phyloP scores from a whole-genome alignment of 202 grass and related monocot species.

The Bolboschoenoplectus hybrid region DNA sequence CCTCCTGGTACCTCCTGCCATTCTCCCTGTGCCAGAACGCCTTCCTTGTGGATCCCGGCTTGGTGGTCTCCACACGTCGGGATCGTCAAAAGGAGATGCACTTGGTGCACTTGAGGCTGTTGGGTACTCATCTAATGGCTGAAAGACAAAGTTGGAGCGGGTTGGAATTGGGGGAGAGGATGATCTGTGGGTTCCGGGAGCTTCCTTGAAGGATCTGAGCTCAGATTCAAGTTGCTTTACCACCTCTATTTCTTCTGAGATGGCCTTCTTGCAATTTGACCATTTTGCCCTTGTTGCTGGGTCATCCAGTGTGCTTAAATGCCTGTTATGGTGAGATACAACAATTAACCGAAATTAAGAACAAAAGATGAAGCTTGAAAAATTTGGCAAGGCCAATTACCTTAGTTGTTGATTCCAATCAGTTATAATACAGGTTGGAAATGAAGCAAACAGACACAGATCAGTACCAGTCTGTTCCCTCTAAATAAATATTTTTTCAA shows the following conservation, averaged over 20 bases:
- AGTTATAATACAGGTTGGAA: not conserved
- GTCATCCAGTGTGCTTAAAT: slow-evolving; percentile 93
- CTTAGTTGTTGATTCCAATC: not conserved
- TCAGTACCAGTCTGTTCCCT: not conserved
- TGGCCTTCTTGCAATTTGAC: slow-evolving; percentile 95
- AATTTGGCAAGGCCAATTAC: not conserved
- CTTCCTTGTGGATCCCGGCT: slow-evolving; percentile 64
- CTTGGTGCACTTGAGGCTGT: slow-evolving; percentile 48
- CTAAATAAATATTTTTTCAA: not conserved
- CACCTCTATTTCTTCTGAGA: slow-evolving; percentile 84
- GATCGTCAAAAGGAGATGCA: slow-evolving; percentile 78
- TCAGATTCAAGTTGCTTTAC: slow-evolving; percentile 93
- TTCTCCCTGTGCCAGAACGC: slow-evolving; percentile 48
- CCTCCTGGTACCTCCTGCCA: slow-evolving; percentile 40
- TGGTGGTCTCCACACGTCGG: slow-evolving; percentile 96
- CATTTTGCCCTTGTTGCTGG: slow-evolving; percentile 71
- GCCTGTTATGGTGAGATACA: slow-evolving; percentile 45
- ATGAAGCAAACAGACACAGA: not conserved
- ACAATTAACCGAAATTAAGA: slow-evolving; percentile 3
- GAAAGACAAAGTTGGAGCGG: slow-evolving; percentile 87
- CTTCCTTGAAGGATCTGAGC: slow-evolving; percentile 84
- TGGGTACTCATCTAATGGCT: slow-evolving; percentile 93
- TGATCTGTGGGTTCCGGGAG: slow-evolving; percentile 63
- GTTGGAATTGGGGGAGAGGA: slow-evolving; percentile 89
- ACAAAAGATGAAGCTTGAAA: not conserved